Conservation (phyloP, 1,284 basidiomycete species). For the Rhodotorula mucilaginosa region DNA sequence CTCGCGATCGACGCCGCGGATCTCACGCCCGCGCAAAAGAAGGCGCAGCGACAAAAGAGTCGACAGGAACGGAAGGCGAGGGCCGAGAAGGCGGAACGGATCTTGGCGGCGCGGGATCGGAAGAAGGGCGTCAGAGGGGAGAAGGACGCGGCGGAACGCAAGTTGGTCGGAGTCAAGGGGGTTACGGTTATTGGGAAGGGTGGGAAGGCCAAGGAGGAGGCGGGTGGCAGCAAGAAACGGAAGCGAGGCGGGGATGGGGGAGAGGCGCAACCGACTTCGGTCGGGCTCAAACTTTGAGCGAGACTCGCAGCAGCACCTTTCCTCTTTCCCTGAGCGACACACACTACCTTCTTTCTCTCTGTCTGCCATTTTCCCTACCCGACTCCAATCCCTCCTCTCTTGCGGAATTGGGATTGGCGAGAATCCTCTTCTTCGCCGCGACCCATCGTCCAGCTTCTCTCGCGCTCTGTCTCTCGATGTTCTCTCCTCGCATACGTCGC, state of each 20-base stretch:
- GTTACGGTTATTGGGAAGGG: conserved; percentile 46
- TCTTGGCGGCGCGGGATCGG: conserved; percentile 57
- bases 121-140: conserved; percentile 65
- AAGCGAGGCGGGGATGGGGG: conserved; percentile 33
- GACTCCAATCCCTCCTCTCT: too few relatives aligned
- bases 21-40: conserved; percentile 81
- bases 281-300: conserved; percentile 35
- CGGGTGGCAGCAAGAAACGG: conserved; percentile 24
- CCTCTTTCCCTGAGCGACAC: neutral
- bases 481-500: too few relatives aligned
- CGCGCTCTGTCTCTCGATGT: too few relatives aligned
- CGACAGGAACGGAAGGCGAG: conserved; percentile 62
- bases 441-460: neutral
- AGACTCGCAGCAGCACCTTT: too few relatives aligned
- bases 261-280: conserved; percentile 13
- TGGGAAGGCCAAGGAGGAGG: conserved; percentile 13
- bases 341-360: too few relatives aligned
- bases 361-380: neutral
- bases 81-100: conserved; percentile 65
- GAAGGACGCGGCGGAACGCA: conserved; percentile 53
- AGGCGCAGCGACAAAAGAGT: conserved; percentile 65
- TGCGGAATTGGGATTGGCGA: too few relatives aligned
- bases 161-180: conserved; percentile 41
- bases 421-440: too few relatives aligned
- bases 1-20: conserved; percentile 60